Evolutionary conservation across 1,139 yeast species (phyloP).

Genomic region (Scheffersomyces lignicola): DNA sequence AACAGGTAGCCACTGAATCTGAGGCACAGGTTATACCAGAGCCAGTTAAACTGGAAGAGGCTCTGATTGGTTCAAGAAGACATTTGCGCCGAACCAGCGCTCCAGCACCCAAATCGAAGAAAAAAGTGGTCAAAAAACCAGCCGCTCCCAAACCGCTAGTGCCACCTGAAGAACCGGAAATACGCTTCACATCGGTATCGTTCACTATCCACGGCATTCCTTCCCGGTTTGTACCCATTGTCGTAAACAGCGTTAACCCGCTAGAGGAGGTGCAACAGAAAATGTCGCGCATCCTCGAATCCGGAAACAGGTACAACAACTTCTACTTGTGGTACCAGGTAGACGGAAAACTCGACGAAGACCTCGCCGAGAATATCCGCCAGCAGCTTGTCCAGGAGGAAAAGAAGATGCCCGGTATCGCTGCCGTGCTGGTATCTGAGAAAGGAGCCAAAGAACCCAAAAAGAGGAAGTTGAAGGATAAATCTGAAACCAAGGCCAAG

Average conservation of each 20-base stretch:
- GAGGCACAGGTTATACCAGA: constrained; percentile 3
- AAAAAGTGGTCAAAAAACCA: constrained; percentile 21
- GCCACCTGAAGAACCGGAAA: constrained; percentile 41
- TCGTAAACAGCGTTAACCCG: constrained; percentile 66
- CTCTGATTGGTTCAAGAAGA: not conserved
- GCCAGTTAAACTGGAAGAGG: constrained; percentile 1
- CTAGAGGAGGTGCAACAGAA: constrained; percentile 52
- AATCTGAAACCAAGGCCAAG: constrained; percentile 17
- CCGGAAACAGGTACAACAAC: constrained; percentile 62
- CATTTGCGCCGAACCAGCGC: constrained; percentile 14
- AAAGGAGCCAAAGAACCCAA: constrained; percentile 17
- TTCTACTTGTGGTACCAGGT: constrained; percentile 82
- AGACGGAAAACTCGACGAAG: constrained; percentile 74
- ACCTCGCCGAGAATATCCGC: constrained; percentile 50
- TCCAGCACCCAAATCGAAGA: constrained; percentile 21
- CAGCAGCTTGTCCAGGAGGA: constrained; percentile 39
- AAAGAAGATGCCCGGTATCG: constrained; percentile 41
- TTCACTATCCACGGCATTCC: constrained; percentile 66
- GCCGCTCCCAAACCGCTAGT: constrained; percentile 23
- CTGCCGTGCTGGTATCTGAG: constrained; percentile 16
- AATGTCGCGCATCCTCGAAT: constrained; percentile 62
- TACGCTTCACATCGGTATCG: constrained; percentile 61
- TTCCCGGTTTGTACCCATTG: constrained; percentile 62
- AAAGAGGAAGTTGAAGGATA: constrained; percentile 35
- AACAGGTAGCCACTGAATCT: constrained; percentile 8